Evolutionary conservation across 2,329 filamentous ascomycete genomes (phyloP).

Genomic region (Trichoderma citrinoviride): DNA sequence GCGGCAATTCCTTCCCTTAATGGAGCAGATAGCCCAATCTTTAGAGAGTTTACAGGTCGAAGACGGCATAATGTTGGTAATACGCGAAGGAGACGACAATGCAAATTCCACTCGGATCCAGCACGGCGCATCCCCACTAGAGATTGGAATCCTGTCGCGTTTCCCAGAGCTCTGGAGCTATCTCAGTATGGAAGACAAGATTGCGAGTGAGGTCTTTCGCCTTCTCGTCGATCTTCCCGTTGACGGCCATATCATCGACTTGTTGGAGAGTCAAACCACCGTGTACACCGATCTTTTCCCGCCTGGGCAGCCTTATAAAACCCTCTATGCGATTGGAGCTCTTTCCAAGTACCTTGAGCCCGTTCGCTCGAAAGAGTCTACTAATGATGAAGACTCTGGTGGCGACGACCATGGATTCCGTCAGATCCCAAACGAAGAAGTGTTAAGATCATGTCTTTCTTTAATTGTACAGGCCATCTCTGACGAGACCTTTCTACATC

Average conservation of each 20-base stretch:
- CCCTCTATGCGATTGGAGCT: conserved; percentile 68
- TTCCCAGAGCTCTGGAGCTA: conserved; percentile 83
- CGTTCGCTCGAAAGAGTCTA: conserved; percentile 33
- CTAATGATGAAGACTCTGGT: not conserved
- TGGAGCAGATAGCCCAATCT: conserved; percentile 58
- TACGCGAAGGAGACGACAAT: conserved; percentile 51
- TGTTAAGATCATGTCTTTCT: conserved; percentile 44
- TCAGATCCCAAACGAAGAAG: conserved; percentile 13
- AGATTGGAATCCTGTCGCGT: conserved; percentile 75
- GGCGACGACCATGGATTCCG: not conserved
- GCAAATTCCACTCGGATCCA: conserved; percentile 45
- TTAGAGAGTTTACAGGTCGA: conserved; percentile 66
- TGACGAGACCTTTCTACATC: conserved; percentile 51
- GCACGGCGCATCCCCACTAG: conserved; percentile 59
- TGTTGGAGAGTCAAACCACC: conserved; percentile 54
- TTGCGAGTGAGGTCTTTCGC: conserved; percentile 69
- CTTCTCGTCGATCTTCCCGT: conserved; percentile 70
- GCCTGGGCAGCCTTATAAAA: conserved; percentile 65
- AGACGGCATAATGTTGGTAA: conserved; percentile 65
- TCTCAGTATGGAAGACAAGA: conserved; percentile 67
- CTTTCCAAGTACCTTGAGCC: conserved; percentile 60
- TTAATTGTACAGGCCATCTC: conserved; percentile 61
- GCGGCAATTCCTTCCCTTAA: conserved; percentile 59
- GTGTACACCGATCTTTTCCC: conserved; percentile 65
- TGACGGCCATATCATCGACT: conserved; percentile 58